Evolutionary conservation across 1,139 yeast species (phyloP), one percentile per base, ranked within the genome.

Genomic region (Taphrina deformans): DNA sequence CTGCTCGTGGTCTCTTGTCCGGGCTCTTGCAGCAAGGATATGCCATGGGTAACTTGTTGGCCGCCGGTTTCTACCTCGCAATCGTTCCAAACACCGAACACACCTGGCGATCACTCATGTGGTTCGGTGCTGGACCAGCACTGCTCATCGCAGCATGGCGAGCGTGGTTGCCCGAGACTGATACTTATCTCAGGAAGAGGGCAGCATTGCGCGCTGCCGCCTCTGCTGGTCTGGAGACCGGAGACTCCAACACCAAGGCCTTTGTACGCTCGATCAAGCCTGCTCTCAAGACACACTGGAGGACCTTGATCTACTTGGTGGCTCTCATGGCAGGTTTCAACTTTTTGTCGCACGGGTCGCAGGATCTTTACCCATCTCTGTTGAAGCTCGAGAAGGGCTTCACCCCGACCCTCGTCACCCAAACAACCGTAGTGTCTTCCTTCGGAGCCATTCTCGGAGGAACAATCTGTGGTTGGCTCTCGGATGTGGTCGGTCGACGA

Each of bases 121-220:
- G 95, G 91, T 87, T 89, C 72, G 84, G 88, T 62, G 85, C 93
- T 27, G 88, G 92, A 27, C 82, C 86, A 12, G 85, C 88, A 29
- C 81, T 83, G 48, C 73, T 85, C 21, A 80, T 87, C 69, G 79
- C 83, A 64, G 69, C 76, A 41, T 85, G 85, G 81, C 81, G 91
- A 74, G 69, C 80, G 65, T 67, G 72, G 24, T 76, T 85, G 33
- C 88, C 88, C 23, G 89, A 86, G 72, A 84, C 88, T 7, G 83
- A 83, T 59, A 80, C 82, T n/a, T 85, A 35, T 23, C 35, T 27
- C 29, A 9, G 10, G 18, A 53, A 35, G 23, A 16, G 33, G 33
- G 48, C 72, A 84, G 88, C n/a, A 83, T 83, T 59, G 80, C 82
- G 16, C 85, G 80, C 75, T 77, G 55, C 55, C 21, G 44, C 44